These are phyloP conservation scores for Drechslerella stenobrocha DNA, from an alignment of 2,329 filamentous ascomycete species.

Conservation along the genomic window DNA sequence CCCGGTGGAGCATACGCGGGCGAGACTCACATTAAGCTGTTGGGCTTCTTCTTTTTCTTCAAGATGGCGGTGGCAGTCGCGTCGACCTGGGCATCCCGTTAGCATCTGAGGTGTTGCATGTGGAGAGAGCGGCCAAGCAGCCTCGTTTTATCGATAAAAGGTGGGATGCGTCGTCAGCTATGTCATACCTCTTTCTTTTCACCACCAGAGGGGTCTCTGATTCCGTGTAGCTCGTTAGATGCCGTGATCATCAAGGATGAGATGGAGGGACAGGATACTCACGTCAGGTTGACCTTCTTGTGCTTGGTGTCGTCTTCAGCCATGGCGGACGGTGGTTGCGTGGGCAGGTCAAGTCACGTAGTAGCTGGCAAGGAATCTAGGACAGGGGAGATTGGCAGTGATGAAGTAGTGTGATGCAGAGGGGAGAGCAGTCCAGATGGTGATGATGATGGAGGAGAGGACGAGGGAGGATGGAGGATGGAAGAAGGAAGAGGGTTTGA, in stretches of 20 bases:
- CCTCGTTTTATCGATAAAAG: slow-evolving; percentile 50
- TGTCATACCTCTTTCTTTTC: slow-evolving; percentile 77
- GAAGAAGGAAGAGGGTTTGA: slow-evolving; percentile 15
- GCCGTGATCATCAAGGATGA: slow-evolving; percentile 13
- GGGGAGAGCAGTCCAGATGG: slow-evolving; percentile 12
- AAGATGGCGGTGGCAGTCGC: slow-evolving; percentile 94
- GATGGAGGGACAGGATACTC: slow-evolving; percentile 56
- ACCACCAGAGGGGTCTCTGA: slow-evolving; percentile 83
- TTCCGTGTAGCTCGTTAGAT: slow-evolving; percentile 53
- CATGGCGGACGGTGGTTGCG: slow-evolving; percentile 43
- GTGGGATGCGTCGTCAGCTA: slow-evolving; percentile 49
- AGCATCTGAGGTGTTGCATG: slow-evolving; percentile 53
- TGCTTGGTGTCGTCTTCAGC: slow-evolving; percentile 57
- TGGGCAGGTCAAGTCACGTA: slow-evolving; percentile 20
- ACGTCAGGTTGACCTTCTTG: slow-evolving; percentile 82
- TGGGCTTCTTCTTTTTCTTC: slow-evolving; percentile 99
- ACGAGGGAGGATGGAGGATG: slow-evolving; percentile 30
- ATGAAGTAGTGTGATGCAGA: background rate
- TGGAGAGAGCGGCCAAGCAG: slow-evolving; percentile 52
- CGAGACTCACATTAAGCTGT: slow-evolving; percentile 83
- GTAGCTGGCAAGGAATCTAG: slow-evolving; percentile 10
- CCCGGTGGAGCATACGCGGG: background rate
- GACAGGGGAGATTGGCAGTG: slow-evolving; percentile 4
- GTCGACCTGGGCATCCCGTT: slow-evolving; percentile 67
- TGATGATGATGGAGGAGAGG: slow-evolving; percentile 19